phyloP scores from a whole-genome alignment of 2,329 filamentous ascomycete genomes.

The Fusarium anguioides region DNA sequence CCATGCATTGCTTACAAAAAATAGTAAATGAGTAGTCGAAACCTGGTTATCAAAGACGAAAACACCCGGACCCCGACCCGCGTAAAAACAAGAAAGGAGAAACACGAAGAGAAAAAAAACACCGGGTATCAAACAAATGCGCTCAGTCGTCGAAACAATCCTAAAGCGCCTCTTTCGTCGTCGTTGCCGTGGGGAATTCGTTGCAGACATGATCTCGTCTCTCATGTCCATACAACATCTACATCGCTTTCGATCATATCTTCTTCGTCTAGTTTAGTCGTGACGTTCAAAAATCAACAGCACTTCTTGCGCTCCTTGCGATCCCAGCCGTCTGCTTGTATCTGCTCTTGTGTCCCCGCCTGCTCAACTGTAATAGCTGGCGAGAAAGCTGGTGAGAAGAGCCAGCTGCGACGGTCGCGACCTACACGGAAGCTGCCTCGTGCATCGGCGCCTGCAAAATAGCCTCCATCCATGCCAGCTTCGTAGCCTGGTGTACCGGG shows the following conservation, averaged over 20 bases:
- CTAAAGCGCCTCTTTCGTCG: constrained; percentile 21
- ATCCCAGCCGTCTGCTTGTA: constrained; percentile 33
- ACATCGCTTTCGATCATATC: constrained; percentile 15
- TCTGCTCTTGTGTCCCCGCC: constrained; percentile 48
- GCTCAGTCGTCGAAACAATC: constrained; percentile 34
- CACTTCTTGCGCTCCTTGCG: constrained; percentile 46
- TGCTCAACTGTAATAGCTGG: constrained; percentile 63
- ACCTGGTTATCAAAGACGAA: constrained; percentile 19
- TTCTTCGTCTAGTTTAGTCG: neutral
- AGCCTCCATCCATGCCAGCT: constrained; percentile 57
- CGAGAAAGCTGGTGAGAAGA: constrained; percentile 66
- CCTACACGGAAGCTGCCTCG: constrained; percentile 67
- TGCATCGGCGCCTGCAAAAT: constrained; percentile 63
- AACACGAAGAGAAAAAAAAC: constrained; percentile 23
- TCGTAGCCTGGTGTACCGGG: constrained; percentile 62
- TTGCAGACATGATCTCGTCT: constrained; percentile 14
- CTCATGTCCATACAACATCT: constrained; percentile 16
- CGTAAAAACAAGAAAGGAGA: constrained; percentile 32
- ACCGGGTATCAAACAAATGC: constrained; percentile 45
- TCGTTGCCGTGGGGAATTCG: constrained; percentile 18
- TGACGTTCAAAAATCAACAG: constrained; percentile 40
- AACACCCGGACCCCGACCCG: constrained; percentile 25
- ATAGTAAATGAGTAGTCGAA: constrained; percentile 13
- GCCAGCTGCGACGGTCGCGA: constrained; percentile 68
- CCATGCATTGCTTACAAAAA: constrained; percentile 9